phyloP scores from a whole-genome alignment of 2,329 filamentous ascomycete genomes.

The Pseudogymnoascus sp. region DNA sequence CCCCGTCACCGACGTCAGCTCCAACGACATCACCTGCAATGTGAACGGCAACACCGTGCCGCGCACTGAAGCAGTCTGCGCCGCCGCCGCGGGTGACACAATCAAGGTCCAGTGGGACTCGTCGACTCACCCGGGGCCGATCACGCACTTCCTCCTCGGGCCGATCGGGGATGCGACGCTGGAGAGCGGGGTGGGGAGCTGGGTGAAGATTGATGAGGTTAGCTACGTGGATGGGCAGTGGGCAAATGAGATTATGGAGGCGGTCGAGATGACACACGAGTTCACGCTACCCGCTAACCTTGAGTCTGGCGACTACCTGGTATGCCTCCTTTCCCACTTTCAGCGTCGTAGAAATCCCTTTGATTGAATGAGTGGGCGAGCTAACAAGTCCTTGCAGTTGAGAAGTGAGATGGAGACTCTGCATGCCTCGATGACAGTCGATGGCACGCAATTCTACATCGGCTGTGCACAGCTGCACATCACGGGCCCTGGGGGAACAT shows the following conservation, averaged over 20 bases:
- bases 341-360: not conserved
- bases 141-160: constrained; percentile 32
- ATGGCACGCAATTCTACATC: constrained; percentile 29
- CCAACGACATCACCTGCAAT: constrained; percentile 44
- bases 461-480: constrained; percentile 23
- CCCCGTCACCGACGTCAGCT: constrained; percentile 29
- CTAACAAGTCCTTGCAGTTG: constrained; percentile 17
- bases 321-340: not conserved
- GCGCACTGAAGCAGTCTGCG: constrained; percentile 25
- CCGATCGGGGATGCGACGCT: constrained; percentile 22
- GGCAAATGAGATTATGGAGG: constrained; percentile 25
- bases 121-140: constrained; percentile 32
- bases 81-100: constrained; percentile 27
- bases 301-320: constrained; percentile 27
- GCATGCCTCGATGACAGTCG: constrained; percentile 23
- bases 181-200: constrained; percentile 25
- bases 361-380: not conserved
- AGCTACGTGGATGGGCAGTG: constrained; percentile 23
- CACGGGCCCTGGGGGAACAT: constrained; percentile 19
- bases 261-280: constrained; percentile 20
- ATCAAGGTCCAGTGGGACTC: constrained; percentile 33
- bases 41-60: constrained; percentile 23
- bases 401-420: constrained; percentile 31
- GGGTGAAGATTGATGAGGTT: constrained; percentile 28
- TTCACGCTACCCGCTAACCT: constrained; percentile 22